Conservation (phyloP, 108 stramenopile genomes). For the Conticribra guillardii region DNA sequence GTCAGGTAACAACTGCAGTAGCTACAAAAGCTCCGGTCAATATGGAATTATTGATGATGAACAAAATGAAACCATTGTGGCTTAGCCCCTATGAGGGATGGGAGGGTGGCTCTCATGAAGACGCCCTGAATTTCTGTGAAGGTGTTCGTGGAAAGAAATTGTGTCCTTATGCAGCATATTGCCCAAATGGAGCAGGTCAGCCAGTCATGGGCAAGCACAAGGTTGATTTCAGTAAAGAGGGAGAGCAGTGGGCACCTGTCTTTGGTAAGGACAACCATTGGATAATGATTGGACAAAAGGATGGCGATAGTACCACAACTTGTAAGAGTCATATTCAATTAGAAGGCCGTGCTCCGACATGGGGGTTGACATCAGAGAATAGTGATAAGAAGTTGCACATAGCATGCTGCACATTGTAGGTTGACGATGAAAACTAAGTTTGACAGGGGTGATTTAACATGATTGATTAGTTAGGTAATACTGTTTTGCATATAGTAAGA, state of each 20-base stretch:
- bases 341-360: neutral
- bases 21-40: neutral
- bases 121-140: slow-evolving; percentile 24
- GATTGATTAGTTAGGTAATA: too few species aligned
- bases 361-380: slow-evolving; percentile 6
- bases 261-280: slow-evolving; percentile 19
- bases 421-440: too few species aligned
- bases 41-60: neutral
- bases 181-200: slow-evolving; percentile 11
- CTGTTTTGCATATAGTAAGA: too few species aligned
- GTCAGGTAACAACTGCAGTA: neutral
- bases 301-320: slow-evolving; percentile 8
- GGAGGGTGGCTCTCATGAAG: slow-evolving; percentile 19
- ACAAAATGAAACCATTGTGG: slow-evolving; percentile 25
- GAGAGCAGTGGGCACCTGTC: slow-evolving; percentile 19
- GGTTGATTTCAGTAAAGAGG: slow-evolving; percentile 20
- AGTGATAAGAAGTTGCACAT: slow-evolving; percentile 1
- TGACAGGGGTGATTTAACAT: too few species aligned
- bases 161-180: slow-evolving; percentile 17
- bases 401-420: slow-evolving; percentile 1
- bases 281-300: slow-evolving; percentile 32
- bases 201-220: slow-evolving; percentile 9
- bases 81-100: slow-evolving; percentile 19
- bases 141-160: slow-evolving; percentile 6
- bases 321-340: slow-evolving; percentile 20